Conservation (phyloP, 345 rosid species). For the Corchorus capsularis region DNA sequence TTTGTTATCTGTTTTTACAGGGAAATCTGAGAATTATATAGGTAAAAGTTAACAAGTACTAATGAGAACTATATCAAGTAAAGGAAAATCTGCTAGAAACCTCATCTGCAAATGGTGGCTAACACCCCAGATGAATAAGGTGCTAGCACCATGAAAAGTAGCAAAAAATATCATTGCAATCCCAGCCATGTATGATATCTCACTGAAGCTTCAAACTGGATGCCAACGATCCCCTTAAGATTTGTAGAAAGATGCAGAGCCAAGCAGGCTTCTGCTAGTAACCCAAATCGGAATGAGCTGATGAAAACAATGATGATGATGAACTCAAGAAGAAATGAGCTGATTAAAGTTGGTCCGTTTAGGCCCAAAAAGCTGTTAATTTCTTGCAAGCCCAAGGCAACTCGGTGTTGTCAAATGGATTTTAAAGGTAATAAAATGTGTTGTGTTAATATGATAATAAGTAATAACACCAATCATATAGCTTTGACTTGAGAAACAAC, state of each 20-base stretch:
- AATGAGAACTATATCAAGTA: background rate
- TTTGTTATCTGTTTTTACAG: constrained; percentile 57
- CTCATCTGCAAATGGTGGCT: constrained; percentile 74
- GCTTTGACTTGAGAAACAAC: no score
- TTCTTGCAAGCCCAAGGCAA: no score
- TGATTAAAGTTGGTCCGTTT: no score
- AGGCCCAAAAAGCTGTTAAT: no score
- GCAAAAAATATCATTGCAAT: constrained; percentile 71
- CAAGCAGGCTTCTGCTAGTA: constrained; percentile 83
- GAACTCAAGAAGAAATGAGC: no score
- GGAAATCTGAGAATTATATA: no score
- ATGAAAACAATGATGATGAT: no score
- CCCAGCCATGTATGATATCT: constrained; percentile 88
- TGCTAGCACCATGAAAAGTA: constrained; percentile 72
- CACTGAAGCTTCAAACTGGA: constrained; percentile 78
- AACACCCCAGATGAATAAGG: constrained; percentile 72
- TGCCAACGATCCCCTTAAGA: constrained; percentile 70
- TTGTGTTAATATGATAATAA: no score
- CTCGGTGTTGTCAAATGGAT: no score
- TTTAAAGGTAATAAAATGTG: no score
- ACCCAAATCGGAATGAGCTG: constrained; percentile 77
- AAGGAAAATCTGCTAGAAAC: constrained; percentile 27
- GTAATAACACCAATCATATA: no score
- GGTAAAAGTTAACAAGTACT: background rate
- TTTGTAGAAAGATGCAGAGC: constrained; percentile 73